Evolutionary conservation across 108 stramenopile species (phyloP).

Genomic region (Cyclotella sp.): DNA sequence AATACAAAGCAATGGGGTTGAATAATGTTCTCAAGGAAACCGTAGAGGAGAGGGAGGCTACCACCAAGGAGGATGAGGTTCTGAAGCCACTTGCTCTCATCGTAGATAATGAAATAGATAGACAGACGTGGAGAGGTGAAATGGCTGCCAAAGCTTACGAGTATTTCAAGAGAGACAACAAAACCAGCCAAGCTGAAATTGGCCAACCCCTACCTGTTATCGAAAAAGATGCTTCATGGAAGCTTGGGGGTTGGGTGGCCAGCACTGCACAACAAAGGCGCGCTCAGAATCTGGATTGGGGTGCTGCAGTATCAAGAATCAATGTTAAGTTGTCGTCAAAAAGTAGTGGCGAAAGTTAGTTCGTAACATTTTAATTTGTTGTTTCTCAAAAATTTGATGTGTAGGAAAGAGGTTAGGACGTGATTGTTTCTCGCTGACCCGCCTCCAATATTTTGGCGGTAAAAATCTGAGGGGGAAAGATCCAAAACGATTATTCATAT

Average conservation of each 20-base stretch:
- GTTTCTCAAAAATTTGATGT: not conserved
- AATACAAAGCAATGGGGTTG: conserved; percentile 66
- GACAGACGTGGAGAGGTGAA: conserved; percentile 85
- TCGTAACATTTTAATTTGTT: too few relatives aligned
- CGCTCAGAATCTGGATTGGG: conserved; percentile 74
- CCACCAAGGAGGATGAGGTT: conserved; percentile 62
- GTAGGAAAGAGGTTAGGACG: not conserved
- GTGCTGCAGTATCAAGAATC: conserved; percentile 81
- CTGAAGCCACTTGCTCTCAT: conserved; percentile 58
- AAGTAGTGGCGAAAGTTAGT: not conserved
- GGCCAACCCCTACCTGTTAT: conserved; percentile 82
- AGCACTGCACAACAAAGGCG: conserved; percentile 84
- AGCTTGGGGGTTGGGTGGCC: conserved; percentile 87
- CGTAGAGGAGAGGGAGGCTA: conserved; percentile 72
- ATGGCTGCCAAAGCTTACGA: conserved; percentile 72
- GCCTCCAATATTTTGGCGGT: conserved; percentile 9
- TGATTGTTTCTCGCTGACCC: not conserved
- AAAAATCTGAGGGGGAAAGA: not conserved
- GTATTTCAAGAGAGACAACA: conserved; percentile 51
- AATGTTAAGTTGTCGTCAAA: conserved; percentile 42
- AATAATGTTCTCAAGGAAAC: conserved; percentile 77
- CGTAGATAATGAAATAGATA: conserved; percentile 67
- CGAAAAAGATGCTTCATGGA: conserved; percentile 74
- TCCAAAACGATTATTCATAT: not conserved
- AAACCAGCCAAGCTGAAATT: conserved; percentile 48